These are phyloP conservation scores for Colletotrichum shisoi DNA, from an alignment of 2,329 filamentous ascomycete species.

Conservation along the genomic window DNA sequence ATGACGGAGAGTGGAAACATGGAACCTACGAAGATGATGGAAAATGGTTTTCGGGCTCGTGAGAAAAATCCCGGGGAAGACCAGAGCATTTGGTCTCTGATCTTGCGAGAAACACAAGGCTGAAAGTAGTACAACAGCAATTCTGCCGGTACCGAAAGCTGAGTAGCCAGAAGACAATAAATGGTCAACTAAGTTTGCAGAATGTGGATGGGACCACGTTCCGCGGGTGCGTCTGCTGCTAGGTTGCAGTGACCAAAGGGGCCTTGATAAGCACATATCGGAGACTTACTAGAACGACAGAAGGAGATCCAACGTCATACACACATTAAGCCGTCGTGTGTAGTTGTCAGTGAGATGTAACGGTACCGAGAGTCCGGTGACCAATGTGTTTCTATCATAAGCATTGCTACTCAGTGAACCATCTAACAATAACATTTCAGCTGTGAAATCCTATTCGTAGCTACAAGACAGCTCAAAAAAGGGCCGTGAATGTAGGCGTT, in stretches of 20 bases:
- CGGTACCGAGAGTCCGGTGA: too few species aligned
- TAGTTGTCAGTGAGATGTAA: too few species aligned
- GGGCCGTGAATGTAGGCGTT: too few species aligned
- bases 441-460: too few species aligned
- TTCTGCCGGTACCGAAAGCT: neutral
- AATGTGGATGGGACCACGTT: neutral
- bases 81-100: neutral
- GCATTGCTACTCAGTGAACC: too few species aligned
- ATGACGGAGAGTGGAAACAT: neutral
- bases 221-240: neutral
- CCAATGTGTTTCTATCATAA: too few species aligned
- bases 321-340: too few species aligned
- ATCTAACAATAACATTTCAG: too few species aligned
- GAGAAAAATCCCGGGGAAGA: neutral
- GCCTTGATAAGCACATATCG: too few species aligned
- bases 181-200: neutral
- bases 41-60: neutral
- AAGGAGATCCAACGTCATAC: neutral
- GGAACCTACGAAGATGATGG: too few species aligned
- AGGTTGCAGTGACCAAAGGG: neutral
- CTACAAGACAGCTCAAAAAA: too few species aligned
- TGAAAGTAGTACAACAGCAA: neutral
- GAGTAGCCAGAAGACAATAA: neutral
- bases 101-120: neutral
- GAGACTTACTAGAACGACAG: neutral